Conservation (phyloP, 2,329 filamentous ascomycete species). For the Cladobotryum protrusum region DNA sequence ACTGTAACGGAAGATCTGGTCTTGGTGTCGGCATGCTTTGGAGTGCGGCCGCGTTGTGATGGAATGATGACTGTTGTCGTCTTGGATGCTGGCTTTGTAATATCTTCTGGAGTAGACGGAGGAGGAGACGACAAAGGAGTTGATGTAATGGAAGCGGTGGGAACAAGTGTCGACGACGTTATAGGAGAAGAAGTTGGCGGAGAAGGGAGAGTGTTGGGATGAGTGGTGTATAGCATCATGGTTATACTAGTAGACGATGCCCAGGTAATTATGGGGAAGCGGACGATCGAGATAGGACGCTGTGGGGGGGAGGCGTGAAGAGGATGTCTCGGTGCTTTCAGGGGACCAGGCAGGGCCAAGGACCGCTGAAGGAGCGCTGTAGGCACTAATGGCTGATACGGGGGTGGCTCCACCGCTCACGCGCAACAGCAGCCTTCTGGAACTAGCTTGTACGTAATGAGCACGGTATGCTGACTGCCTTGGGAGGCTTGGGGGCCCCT, state of each 20-base stretch:
- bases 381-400: not conserved
- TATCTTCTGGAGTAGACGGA: not conserved
- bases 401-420: not conserved
- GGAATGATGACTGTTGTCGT: slow-evolving; percentile 8
- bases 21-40: slow-evolving; percentile 25
- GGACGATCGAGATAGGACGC: slow-evolving; percentile 8
- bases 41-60: slow-evolving; percentile 13
- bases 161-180: not conserved
- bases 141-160: not conserved
- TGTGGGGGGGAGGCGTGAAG: slow-evolving; percentile 7
- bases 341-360: not conserved
- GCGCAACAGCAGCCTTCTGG: not conserved
- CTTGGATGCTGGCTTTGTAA: not conserved
- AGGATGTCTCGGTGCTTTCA: slow-evolving; percentile 2
- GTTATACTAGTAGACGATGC: not conserved
- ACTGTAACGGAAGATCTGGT: slow-evolving; percentile 14
- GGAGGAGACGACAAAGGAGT: not conserved
- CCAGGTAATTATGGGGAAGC: slow-evolving; percentile 1
- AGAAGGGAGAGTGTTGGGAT: slow-evolving; percentile 1
- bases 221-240: slow-evolving; percentile 11
- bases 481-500: not conserved
- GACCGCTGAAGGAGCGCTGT: slow-evolving; percentile 7
- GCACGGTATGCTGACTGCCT: not conserved
- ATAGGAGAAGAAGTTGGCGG: slow-evolving; percentile 5
- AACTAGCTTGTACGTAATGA: slow-evolving; percentile 1